Conservation (phyloP, 495 filamentous ascomycete species). For the Parathielavia appendiculata region DNA sequence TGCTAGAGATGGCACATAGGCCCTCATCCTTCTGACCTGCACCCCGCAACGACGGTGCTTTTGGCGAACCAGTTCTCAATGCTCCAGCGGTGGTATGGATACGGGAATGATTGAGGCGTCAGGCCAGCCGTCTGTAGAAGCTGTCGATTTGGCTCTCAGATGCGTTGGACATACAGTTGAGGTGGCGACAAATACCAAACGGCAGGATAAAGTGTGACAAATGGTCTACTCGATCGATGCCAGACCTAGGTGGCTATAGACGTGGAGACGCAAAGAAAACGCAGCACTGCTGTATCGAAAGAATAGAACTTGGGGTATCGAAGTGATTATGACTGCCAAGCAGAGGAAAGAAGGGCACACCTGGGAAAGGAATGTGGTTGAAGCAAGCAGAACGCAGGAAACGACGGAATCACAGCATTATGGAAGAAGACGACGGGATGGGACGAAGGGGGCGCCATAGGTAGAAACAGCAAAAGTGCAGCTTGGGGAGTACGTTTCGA, state of each 20-base stretch:
- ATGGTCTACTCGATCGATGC: neutral
- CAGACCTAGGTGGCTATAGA: slow-evolving; percentile 3
- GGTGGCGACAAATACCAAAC: neutral
- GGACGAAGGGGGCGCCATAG: slow-evolving; percentile 9
- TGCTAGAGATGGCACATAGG: slow-evolving; percentile 28
- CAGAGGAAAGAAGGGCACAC: slow-evolving; percentile 14
- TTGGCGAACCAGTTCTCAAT: neutral
- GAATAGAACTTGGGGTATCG: slow-evolving; percentile 13
- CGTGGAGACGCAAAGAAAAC: slow-evolving; percentile 12
- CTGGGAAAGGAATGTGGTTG: slow-evolving; percentile 12
- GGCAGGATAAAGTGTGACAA: slow-evolving; percentile 16
- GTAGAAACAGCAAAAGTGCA: slow-evolving; percentile 12
- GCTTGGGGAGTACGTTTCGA: slow-evolving; percentile 14
- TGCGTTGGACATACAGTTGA: neutral
- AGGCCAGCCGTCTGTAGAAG: slow-evolving; percentile 36
- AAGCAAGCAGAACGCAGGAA: slow-evolving; percentile 18
- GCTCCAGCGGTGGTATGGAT: slow-evolving; percentile 2
- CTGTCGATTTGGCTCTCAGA: slow-evolving; percentile 30
- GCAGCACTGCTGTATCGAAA: slow-evolving; percentile 10
- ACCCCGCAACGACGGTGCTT: neutral
- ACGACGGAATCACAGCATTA: slow-evolving; percentile 13
- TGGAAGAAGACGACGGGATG: slow-evolving; percentile 10
- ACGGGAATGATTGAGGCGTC: slow-evolving; percentile 21
- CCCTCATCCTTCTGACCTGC: slow-evolving; percentile 36
- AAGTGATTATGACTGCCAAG: slow-evolving; percentile 5